These are phyloP conservation scores for Melaleuca quinquenervia DNA, from an alignment of 345 rosid genomes.

Conservation along the genomic window DNA sequence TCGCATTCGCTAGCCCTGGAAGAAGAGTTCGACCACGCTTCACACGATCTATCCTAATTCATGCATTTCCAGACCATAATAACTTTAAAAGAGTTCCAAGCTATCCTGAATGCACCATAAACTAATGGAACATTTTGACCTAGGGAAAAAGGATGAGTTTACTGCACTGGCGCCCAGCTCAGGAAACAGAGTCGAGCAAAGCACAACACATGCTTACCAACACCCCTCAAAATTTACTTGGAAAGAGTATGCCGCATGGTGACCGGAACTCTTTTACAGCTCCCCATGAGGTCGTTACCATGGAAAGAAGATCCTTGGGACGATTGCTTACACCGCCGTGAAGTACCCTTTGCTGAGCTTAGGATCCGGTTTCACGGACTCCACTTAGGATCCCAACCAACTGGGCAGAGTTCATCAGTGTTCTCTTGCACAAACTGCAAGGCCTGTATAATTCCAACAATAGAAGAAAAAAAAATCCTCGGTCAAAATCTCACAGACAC, in stretches of 20 bases:
- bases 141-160: background rate
- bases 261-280: background rate
- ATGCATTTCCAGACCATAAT: background rate
- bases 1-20: background rate
- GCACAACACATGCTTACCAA: background rate
- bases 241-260: background rate
- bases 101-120: background rate
- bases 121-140: background rate
- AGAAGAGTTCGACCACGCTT: background rate
- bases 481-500: background rate
- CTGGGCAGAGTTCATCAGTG: slow-evolving; percentile 94
- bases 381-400: slow-evolving; percentile 96
- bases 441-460: slow-evolving; percentile 34
- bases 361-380: slow-evolving; percentile 91
- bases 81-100: background rate
- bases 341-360: slow-evolving; percentile 91
- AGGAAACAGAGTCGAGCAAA: accelerated
- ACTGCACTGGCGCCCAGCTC: background rate
- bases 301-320: background rate
- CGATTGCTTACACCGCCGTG: background rate
- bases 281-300: background rate
- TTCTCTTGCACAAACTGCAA: slow-evolving; percentile 79
- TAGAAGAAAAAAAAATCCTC: background rate
- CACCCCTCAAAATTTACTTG: background rate
- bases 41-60: background rate